phyloP scores from a whole-genome alignment of 345 rosid species.

The Brassica rapa region DNA sequence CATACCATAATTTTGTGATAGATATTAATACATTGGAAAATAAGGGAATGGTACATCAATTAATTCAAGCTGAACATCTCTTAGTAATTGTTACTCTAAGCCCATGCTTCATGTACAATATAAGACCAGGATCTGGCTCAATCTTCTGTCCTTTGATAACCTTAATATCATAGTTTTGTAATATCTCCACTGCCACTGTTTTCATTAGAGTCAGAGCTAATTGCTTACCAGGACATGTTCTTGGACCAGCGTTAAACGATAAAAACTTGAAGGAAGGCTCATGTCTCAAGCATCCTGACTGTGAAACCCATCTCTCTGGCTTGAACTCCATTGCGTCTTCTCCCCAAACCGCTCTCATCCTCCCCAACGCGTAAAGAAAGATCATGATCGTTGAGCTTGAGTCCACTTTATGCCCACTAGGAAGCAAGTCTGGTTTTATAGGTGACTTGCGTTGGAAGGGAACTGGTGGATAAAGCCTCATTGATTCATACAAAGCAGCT shows the following conservation, averaged over 20 bases:
- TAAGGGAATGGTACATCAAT: not conserved
- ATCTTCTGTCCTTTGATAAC: constrained; percentile 26
- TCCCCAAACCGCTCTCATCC: not conserved
- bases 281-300: constrained; percentile 18
- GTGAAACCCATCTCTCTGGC: constrained; percentile 9
- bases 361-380: not conserved
- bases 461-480: not conserved
- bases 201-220: constrained; percentile 30
- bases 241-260: constrained; percentile 34
- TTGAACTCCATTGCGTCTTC: not conserved
- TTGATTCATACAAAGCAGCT: not conserved
- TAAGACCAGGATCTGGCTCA: constrained; percentile 30
- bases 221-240: constrained; percentile 33
- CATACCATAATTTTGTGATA: not conserved
- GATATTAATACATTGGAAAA: not conserved
- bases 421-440: not conserved
- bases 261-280: constrained; percentile 37
- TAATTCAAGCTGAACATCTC: constrained; percentile 1
- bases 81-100: constrained; percentile 30
- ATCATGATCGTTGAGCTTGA: not conserved
- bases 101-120: constrained; percentile 28
- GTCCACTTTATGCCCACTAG: not conserved
- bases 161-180: constrained; percentile 31
- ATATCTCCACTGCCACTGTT: constrained; percentile 7
- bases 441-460: not conserved